These are phyloP conservation scores for Saprolegnia diclina DNA, from an alignment of 352 stramenopile species.

Conservation along the genomic window DNA sequence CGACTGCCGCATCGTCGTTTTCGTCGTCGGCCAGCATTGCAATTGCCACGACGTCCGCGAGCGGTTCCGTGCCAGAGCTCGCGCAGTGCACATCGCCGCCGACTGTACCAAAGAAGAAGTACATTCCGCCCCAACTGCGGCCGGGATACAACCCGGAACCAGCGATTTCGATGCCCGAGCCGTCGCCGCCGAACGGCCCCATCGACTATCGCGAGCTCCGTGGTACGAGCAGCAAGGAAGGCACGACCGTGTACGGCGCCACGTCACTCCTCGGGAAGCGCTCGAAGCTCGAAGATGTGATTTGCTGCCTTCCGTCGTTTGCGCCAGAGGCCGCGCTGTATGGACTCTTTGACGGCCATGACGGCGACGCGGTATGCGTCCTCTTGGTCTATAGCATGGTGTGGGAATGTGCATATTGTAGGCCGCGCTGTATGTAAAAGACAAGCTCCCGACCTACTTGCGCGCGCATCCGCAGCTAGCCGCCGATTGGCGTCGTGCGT, in stretches of 20 bases:
- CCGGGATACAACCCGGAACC: slow-evolving; percentile 11
- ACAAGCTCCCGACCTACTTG: slow-evolving; percentile 61
- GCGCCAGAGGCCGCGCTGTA: slow-evolving; percentile 60
- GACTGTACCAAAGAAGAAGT: slow-evolving; percentile 4
- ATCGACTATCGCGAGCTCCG: slow-evolving; percentile 11
- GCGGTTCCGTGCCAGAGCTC: not conserved
- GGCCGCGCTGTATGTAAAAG: slow-evolving; percentile 71
- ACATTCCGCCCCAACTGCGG: slow-evolving; percentile 22
- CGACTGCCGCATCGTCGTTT: not conserved
- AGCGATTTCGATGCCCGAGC: not conserved
- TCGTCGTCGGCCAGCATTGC: not conserved
- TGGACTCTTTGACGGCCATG: slow-evolving; percentile 80
- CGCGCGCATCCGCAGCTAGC: slow-evolving; percentile 63
- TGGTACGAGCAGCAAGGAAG: slow-evolving; percentile 21
- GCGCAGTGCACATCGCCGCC: slow-evolving; percentile 17
- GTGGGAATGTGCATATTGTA: slow-evolving; percentile 25
- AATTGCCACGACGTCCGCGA: not conserved
- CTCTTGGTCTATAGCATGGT: not conserved
- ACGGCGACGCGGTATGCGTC: slow-evolving; percentile 55
- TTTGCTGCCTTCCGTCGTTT: slow-evolving; percentile 64
- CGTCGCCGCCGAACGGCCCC: not conserved
- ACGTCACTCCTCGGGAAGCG: slow-evolving; percentile 77
- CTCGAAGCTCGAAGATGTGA: slow-evolving; percentile 74
- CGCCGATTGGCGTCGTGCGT: slow-evolving; percentile 51
- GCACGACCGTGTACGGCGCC: slow-evolving; percentile 48